A percentile compares a stretch with the other conserved stretches of the same genome.
phyloP scores from a whole-genome alignment of 1,284 basidiomycete species.

The Cryptococcus sp. region DNA sequence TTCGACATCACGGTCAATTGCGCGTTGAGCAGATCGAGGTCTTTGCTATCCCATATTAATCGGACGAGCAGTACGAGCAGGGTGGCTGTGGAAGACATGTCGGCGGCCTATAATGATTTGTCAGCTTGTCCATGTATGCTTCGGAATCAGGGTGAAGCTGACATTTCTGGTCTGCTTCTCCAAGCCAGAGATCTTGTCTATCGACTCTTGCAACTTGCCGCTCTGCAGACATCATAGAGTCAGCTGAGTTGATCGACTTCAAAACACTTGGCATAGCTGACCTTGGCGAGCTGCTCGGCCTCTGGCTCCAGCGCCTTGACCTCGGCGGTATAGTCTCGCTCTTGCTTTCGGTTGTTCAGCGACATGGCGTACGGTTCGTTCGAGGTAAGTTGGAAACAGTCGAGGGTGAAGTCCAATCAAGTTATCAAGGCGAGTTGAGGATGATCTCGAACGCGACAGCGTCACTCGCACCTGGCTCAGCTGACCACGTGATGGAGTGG shows the following conservation, averaged over 20 bases:
- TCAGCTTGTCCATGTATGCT: slow-evolving; percentile 15
- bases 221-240: slow-evolving; percentile 44
- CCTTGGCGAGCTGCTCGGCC: slow-evolving; percentile 55
- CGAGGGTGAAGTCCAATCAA: background rate
- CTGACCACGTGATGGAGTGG: background rate
- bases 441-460: slow-evolving; percentile 15
- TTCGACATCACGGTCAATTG: slow-evolving; percentile 78
- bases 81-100: slow-evolving; percentile 84
- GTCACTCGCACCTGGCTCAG: slow-evolving; percentile 12
- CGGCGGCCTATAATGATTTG: slow-evolving; percentile 69
- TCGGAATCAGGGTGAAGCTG: slow-evolving; percentile 32
- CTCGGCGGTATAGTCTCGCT: slow-evolving; percentile 59
- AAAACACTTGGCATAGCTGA: slow-evolving; percentile 24
- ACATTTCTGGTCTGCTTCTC: slow-evolving; percentile 99
- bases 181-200: slow-evolving; percentile 84
- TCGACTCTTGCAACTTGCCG: slow-evolving; percentile 76
- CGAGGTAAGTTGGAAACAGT: background rate
- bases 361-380: slow-evolving; percentile 36
- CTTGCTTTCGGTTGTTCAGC: slow-evolving; percentile 56
- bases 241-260: slow-evolving; percentile 7
- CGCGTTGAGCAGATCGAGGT: slow-evolving; percentile 71
- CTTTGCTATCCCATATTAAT: slow-evolving; percentile 65
- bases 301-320: slow-evolving; percentile 57
- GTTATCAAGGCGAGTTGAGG: background rate
- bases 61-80: slow-evolving; percentile 74